Evolutionary conservation across 805 yeast genomes (phyloP).

Genomic region (Saccharomycopsis capsularis): DNA sequence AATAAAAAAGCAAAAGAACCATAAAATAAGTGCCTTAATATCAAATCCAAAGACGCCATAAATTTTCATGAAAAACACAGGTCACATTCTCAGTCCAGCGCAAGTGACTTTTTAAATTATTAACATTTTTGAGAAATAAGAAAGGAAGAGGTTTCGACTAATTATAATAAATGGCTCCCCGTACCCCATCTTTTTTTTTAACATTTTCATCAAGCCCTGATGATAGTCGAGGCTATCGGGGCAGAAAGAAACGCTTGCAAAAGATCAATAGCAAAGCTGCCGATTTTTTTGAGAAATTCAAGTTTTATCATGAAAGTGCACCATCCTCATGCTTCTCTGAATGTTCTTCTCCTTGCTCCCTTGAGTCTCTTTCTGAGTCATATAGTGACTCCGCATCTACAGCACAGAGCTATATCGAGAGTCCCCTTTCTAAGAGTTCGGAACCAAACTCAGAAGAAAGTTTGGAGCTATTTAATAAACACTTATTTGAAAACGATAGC

Average conservation of each 20-base stretch:
- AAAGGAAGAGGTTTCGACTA: too few species aligned
- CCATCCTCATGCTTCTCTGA: neutral
- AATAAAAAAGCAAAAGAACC: too few species aligned
- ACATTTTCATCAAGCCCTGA: neutral
- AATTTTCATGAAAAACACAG: too few species aligned
- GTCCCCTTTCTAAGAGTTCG: neutral
- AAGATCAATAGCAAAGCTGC: neutral
- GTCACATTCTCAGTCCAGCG: too few species aligned
- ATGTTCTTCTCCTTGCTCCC: neutral
- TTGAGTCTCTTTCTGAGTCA: neutral
- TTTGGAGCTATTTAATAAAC: neutral
- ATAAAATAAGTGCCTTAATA: too few species aligned
- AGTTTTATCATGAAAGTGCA: neutral
- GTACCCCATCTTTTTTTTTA: neutral
- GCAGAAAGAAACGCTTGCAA: neutral
- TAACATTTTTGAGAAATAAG: too few species aligned
- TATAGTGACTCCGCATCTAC: too few species aligned
- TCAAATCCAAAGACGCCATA: too few species aligned
- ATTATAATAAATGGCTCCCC: conserved; percentile 3
- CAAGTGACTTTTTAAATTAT: too few species aligned
- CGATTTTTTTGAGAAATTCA: neutral
- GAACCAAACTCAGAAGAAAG: neutral
- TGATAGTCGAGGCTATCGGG: neutral
- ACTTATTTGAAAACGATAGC: neutral
- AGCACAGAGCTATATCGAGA: neutral